Base-by-base conservation (phyloP, 202 grass and related monocot genomes). In the Saccharum hybrid region DNA sequence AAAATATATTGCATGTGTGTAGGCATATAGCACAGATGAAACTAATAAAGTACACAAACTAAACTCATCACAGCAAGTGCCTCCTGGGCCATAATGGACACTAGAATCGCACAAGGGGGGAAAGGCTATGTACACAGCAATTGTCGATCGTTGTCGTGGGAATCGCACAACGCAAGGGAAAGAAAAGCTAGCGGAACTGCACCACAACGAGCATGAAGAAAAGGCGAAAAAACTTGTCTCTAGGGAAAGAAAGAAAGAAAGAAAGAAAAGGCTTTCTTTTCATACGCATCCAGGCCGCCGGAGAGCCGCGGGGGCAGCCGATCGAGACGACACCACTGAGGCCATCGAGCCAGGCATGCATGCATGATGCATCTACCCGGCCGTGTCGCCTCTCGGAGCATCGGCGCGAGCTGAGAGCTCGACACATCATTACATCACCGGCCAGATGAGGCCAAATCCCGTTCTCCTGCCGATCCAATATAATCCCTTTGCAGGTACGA, bases 391-490 rank as follows among this genome's bases (percentile, higher is more conserved):
- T 42, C 9, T 42, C 9, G 9, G 0, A 52, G 10, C 19, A 12
- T 39, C 6, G 41, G 14, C 48, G 12, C 19, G 21, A 57, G 61
- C 49, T 28, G 1, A 40, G 51, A 67, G 69, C 16, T 80, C 76
- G 86, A 88, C 86, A 84, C 86, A 51, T 88, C 75, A 72, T 79
- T 76, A 74, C 86, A 48, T 88, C 75, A 74, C 31, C 14, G 19
- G 11, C 18, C 68, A 68, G 39, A 63, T 8, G 22, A 79, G 38
- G 36, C 63, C 74, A 63, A 46, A 30, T 21, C 26, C 48, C 18
- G 41, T 39, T 6, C 28, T 23, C 8, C 14, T 15, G 0, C 14
- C 16, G 49, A 54, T 49, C 13, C 46, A 52, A 16, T 3, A 46
- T 46, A 46, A 46, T 19, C 18, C 4, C 52, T n/a, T 56, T 46